A percentile compares a stretch with the other conserved stretches of the same genome.
Evolutionary conservation across 495 filamentous ascomycete genomes (phyloP).

Genomic region (Thermochaetoides thermophila): DNA sequence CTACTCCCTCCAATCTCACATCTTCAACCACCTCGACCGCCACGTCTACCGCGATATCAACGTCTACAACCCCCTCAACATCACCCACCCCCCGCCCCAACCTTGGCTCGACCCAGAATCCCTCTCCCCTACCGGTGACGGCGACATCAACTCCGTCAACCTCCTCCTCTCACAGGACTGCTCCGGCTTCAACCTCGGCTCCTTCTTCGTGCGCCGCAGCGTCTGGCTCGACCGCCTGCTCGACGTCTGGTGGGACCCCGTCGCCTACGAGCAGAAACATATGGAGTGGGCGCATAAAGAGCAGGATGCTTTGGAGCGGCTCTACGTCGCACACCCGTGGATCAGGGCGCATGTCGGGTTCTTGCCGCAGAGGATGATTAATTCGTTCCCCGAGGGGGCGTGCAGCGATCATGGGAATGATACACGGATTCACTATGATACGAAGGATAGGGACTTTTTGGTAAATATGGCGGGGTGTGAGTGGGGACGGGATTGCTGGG

Average conservation of each 20-base stretch:
- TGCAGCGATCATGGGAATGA: conserved; percentile 64
- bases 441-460: conserved; percentile 79
- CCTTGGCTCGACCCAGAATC: conserved; percentile 59
- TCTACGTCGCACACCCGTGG: conserved; percentile 89
- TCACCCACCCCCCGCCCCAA: conserved; percentile 63
- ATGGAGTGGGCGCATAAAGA: conserved; percentile 99
- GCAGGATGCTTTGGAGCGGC: conserved; percentile 84
- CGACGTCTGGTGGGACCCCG: conserved; percentile 98
- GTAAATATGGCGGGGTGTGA: conserved; percentile 99
- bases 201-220: conserved; percentile 77
- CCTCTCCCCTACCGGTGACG: conserved; percentile 59
- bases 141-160: conserved; percentile 58
- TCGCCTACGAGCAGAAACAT: conserved; percentile 94
- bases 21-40: conserved; percentile 65
- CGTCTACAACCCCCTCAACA: conserved; percentile 87
- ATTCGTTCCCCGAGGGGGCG: conserved; percentile 82
- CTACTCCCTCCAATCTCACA: conserved; percentile 76
- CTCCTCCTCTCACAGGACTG: conserved; percentile 89
- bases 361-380: conserved; percentile 81
- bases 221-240: conserved; percentile 84
- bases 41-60: conserved; percentile 94
- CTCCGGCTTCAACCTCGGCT: conserved; percentile 89
- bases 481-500: conserved; percentile 95
- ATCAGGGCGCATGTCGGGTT: conserved; percentile 79
- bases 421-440: conserved; percentile 66